A percentile compares a stretch with the other conserved stretches of the same genome.
Evolutionary conservation across 345 rosid genomes (phyloP).

Genomic region (Anastatica hierochuntica): DNA sequence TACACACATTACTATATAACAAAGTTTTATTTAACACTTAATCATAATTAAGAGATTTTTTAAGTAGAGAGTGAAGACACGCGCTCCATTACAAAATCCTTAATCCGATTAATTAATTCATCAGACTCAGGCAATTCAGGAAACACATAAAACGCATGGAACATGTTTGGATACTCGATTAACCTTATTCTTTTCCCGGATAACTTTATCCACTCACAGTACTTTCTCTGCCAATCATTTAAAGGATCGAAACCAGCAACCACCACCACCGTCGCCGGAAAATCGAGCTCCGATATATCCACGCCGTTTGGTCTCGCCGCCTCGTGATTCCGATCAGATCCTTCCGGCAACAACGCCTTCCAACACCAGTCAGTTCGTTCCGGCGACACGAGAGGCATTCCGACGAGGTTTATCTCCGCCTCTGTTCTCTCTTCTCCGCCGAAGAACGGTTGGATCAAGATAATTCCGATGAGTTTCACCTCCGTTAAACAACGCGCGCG

Average conservation of each 20-base stretch:
- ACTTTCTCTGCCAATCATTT: constrained; percentile 68
- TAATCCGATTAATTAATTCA: constrained; percentile 37
- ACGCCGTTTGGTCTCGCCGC: constrained; percentile 39
- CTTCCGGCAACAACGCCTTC: constrained; percentile 48
- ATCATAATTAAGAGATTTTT: too few relatives aligned
- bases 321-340: constrained; percentile 45
- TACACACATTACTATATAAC: too few relatives aligned
- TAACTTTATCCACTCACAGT: constrained; percentile 52
- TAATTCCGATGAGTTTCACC: constrained; percentile 35
- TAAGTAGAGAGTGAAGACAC: too few relatives aligned
- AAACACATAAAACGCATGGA: constrained; percentile 68
- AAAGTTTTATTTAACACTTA: too few relatives aligned
- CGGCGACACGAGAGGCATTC: constrained; percentile 32
- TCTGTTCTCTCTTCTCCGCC: constrained; percentile 74
- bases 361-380: constrained; percentile 45
- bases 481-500: constrained; percentile 1
- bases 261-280: constrained; percentile 43
- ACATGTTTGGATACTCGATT: constrained; percentile 62
- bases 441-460: constrained; percentile 70
- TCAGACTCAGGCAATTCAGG: constrained; percentile 54
- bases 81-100: constrained; percentile 37
- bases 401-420: constrained; percentile 38
- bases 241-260: constrained; percentile 66
- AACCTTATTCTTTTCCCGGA: constrained; percentile 53
- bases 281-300: constrained; percentile 36